Percentiles rank a stretch among this genome's conserved stretches.
phyloP scores from a whole-genome alignment of 768 basidiomycete species.

The Clavaria fumosa region DNA sequence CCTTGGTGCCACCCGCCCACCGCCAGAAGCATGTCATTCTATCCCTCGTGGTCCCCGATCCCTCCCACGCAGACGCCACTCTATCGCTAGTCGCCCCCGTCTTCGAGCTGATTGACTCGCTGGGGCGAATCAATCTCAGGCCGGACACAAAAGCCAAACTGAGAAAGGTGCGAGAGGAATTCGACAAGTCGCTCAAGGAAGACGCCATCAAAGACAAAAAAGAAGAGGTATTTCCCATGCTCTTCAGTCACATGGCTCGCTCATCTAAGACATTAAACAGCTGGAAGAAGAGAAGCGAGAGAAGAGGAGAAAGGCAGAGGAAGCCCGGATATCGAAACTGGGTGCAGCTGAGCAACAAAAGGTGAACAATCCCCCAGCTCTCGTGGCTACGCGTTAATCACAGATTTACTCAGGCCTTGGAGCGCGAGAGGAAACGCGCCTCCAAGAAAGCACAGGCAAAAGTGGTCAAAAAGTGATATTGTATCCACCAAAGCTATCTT shows the following conservation, averaged over 20 bases:
- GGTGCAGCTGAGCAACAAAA: constrained; percentile 75
- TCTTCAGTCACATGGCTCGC: constrained; percentile 2
- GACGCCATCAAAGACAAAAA: constrained; percentile 52
- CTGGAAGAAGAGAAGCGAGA: constrained; percentile 53
- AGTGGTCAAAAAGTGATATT: constrained; percentile 34
- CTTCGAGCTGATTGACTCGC: constrained; percentile 63
- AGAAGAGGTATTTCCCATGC: constrained; percentile 37
- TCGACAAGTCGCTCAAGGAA: constrained; percentile 52
- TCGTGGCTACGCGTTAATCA: constrained; percentile 1
- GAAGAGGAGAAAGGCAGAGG: constrained; percentile 57
- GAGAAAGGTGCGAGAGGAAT: constrained; percentile 53
- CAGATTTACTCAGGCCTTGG: constrained; percentile 31
- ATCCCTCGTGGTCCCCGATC: constrained; percentile 39
- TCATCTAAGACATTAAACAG: constrained; percentile 18
- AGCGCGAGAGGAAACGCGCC: constrained; percentile 62
- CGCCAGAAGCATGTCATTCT: constrained; percentile 66
- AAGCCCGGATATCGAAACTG: constrained; percentile 57
- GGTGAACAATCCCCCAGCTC: constrained; percentile 22
- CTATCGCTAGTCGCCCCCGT: constrained; percentile 44
- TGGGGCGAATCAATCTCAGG: constrained; percentile 44
- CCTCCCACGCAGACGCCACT: constrained; percentile 32
- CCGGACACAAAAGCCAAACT: constrained; percentile 77
- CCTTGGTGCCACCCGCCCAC: constrained; percentile 31
- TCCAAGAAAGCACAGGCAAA: constrained; percentile 60
- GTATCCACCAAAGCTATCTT: too few species aligned